These are phyloP conservation scores for Pelargonium australe DNA, from an alignment of 441 rosid species.

Conservation along the genomic window DNA sequence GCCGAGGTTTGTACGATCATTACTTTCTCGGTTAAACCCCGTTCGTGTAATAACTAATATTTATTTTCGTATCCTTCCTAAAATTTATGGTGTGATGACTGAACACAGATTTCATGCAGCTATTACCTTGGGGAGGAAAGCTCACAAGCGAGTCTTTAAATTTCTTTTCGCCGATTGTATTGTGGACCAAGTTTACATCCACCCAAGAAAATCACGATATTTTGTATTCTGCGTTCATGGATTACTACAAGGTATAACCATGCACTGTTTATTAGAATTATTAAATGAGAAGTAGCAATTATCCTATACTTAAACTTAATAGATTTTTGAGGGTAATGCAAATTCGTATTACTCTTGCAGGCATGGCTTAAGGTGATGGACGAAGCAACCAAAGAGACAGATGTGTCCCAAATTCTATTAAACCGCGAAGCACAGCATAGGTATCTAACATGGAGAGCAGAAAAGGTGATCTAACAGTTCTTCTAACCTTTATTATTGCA, in stretches of 20 bases:
- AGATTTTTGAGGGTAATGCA: neutral
- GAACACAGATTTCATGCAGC: slow-evolving; percentile 59
- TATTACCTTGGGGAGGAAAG: slow-evolving; percentile 96
- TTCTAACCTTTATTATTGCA: too few relatives aligned
- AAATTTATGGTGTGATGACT: slow-evolving; percentile 23
- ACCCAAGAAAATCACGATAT: slow-evolving; percentile 41
- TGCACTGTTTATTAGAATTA: neutral
- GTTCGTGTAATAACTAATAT: neutral
- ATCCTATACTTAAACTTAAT: neutral
- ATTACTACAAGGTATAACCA: slow-evolving; percentile 63
- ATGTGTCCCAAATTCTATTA: slow-evolving; percentile 37
- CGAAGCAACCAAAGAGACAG: slow-evolving; percentile 42
- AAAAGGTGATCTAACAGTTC: slow-evolving; percentile 82
- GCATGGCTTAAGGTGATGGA: slow-evolving; percentile 70
- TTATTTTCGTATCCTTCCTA: slow-evolving; percentile 14
- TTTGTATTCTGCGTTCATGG: slow-evolving; percentile 64
- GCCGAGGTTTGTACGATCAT: slow-evolving; percentile 41
- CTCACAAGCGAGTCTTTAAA: slow-evolving; percentile 77
- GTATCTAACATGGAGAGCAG: slow-evolving; percentile 84
- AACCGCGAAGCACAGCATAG: slow-evolving; percentile 78
- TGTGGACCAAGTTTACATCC: slow-evolving; percentile 76
- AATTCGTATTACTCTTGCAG: slow-evolving; percentile 29
- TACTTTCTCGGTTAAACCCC: slow-evolving; percentile 7
- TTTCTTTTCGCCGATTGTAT: slow-evolving; percentile 86
- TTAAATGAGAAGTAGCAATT: neutral